Evolutionary conservation across 768 basidiomycete genomes (phyloP), one percentile per base, ranked within the genome.

Genomic region (Gautieria morchelliformis): DNA sequence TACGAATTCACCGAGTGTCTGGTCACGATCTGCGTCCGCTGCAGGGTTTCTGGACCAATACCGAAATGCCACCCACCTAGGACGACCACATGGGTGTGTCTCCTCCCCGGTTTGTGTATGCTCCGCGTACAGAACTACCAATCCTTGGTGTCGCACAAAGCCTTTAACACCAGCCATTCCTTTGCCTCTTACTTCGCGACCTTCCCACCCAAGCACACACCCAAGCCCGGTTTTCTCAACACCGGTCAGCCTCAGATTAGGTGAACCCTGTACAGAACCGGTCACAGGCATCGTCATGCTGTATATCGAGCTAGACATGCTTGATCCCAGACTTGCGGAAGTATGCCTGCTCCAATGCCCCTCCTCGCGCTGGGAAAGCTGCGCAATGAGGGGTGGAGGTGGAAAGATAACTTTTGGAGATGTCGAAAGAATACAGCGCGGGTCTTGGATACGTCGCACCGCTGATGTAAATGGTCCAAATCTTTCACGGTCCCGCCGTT

Each of bases 171-270:
- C 82, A 6, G 67, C 65, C 78, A 85, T 77, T 5, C 75, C 76
- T 15, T 65, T 69, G 7, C 72, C 77, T 11, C 63, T 59, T 10
- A 71, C 64, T 40, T 75, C 74, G 40, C 74, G 67, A 37, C 68
- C 72, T 41, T 80, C 78, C 84, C 85, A 88, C 1, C 85, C 85
- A 0, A 84, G 70, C 4, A 86, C 61, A 59, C 77, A 79, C 22
- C 62, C 62, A 27, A 87, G 65, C 22, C 76, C 83, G 0, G 72
- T 72, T 51, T 72, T 73, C 66, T 87, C 85, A 60, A 84, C 81
- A 9, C 80, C 84, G 24, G 71, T 74, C 19, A 85, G 65, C 40
- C 72, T 66, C 0, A 75, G 64, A 37, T 63, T 60, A 6, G 72
- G 71, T 33, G 51, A 10, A 5, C 51, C 37, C 8, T 35, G 27